phyloP scores from a whole-genome alignment of 805 yeast genomes.

The Wickerhamiella sorbophila region DNA sequence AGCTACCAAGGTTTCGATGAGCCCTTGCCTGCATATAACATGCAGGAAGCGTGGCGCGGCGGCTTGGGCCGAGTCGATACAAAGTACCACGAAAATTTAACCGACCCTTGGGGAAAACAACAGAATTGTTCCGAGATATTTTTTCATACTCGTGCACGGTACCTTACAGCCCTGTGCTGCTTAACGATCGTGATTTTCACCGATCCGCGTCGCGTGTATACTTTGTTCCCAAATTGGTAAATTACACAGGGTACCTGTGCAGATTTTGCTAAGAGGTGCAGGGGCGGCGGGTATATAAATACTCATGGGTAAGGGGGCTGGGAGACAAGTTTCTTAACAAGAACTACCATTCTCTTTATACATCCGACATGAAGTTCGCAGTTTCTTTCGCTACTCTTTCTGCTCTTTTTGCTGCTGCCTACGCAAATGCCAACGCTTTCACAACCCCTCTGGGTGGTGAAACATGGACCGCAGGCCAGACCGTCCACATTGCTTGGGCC shows the following conservation, averaged over 20 bases:
- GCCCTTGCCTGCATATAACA: too few species aligned
- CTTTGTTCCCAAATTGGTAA: background rate
- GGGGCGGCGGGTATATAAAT: background rate
- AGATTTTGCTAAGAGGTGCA: background rate
- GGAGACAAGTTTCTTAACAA: too few species aligned
- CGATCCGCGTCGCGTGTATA: background rate
- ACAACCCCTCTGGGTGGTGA: constrained; percentile 21
- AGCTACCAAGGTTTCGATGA: too few species aligned
- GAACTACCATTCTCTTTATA: background rate
- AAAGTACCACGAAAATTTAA: too few species aligned
- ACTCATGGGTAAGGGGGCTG: background rate
- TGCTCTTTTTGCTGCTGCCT: constrained; percentile 12
- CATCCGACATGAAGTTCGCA: constrained; percentile 1
- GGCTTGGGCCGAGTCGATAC: too few species aligned
- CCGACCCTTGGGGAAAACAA: too few species aligned
- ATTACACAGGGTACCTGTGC: background rate
- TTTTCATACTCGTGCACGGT: too few species aligned
- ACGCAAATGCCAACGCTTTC: constrained; percentile 22
- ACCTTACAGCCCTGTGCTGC: too few species aligned
- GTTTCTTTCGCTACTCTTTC: constrained; percentile 7
- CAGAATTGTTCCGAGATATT: too few species aligned
- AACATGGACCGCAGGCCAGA: constrained; percentile 21
- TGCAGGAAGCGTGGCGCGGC: too few species aligned
- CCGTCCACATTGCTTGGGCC: constrained; percentile 22
- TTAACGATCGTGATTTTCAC: background rate